Conservation (phyloP, 2,329 filamentous ascomycete genomes). For the Myrmaecium sp. region DNA sequence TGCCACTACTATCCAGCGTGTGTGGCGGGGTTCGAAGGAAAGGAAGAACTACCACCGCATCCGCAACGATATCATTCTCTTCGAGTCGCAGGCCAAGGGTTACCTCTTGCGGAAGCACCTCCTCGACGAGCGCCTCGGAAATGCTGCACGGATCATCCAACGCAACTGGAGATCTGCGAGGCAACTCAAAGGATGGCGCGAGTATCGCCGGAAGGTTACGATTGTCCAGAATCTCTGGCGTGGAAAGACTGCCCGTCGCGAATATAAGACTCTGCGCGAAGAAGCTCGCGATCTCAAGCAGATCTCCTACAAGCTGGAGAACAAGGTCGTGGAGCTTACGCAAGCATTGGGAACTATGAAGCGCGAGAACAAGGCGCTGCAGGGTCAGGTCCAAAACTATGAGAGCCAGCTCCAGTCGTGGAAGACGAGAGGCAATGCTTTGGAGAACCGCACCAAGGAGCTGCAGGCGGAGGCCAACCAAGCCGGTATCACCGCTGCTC, state of each 20-base stretch:
- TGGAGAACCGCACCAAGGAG: slow-evolving; percentile 83
- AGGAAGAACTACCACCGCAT: slow-evolving; percentile 64
- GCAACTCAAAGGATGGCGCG: slow-evolving; percentile 65
- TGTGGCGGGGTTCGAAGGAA: slow-evolving; percentile 88
- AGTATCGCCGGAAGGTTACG: slow-evolving; percentile 76
- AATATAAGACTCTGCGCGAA: slow-evolving; percentile 82
- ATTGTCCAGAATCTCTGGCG: slow-evolving; percentile 89
- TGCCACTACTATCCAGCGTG: slow-evolving; percentile 83
- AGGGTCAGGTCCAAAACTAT: slow-evolving; percentile 84
- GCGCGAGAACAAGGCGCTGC: slow-evolving; percentile 79
- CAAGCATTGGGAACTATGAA: slow-evolving; percentile 86
- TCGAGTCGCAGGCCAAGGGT: slow-evolving; percentile 82
- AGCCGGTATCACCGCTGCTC: slow-evolving; percentile 85
- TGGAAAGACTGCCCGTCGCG: slow-evolving; percentile 60
- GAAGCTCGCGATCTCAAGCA: slow-evolving; percentile 97
- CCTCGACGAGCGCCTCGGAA: slow-evolving; percentile 82
- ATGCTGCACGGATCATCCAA: slow-evolving; percentile 82
- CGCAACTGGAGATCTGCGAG: slow-evolving; percentile 71
- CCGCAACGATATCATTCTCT: slow-evolving; percentile 68
- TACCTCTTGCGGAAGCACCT: slow-evolving; percentile 82
- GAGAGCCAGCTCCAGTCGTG: slow-evolving; percentile 91
- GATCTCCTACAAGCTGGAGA: slow-evolving; percentile 98
- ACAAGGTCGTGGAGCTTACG: slow-evolving; percentile 97
- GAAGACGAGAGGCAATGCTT: slow-evolving; percentile 78
- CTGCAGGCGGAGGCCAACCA: slow-evolving; percentile 94